Conservation (phyloP, 2,329 filamentous ascomycete species). For the Bipolaris sorokiniana region DNA sequence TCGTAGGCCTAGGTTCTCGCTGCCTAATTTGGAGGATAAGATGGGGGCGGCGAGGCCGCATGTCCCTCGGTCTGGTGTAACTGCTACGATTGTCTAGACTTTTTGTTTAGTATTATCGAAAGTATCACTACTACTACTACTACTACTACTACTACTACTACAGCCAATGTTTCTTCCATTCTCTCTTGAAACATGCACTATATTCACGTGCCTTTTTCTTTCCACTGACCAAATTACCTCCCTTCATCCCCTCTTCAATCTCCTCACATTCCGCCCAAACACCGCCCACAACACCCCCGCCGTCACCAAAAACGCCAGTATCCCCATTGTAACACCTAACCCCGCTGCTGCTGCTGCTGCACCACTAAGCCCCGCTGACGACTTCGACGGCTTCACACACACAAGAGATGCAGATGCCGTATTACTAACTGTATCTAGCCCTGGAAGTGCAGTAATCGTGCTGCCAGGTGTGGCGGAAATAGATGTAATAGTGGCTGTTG, state of each 20-base stretch:
- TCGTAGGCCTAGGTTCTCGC: slow-evolving; percentile 57
- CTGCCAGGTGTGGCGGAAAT: no score
- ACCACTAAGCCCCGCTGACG: no score
- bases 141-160: no score
- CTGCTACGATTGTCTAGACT: slow-evolving; percentile 20
- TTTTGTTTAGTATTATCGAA: not conserved
- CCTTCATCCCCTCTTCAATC: not conserved
- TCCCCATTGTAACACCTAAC: slow-evolving; percentile 5
- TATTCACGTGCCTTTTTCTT: not conserved
- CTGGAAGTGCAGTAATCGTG: no score
- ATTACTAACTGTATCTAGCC: no score
- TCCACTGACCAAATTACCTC: not conserved
- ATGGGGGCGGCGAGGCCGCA: slow-evolving; percentile 10
- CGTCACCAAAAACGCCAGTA: not conserved
- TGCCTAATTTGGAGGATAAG: slow-evolving; percentile 38
- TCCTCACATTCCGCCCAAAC: not conserved
- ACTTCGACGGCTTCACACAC: not conserved
- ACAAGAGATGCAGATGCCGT: not conserved
- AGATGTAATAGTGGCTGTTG: no score
- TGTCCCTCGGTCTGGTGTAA: slow-evolving; percentile 3
- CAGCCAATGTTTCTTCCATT: no score
- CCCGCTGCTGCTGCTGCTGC: not conserved
- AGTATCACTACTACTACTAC: no score
- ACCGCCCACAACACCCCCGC: not conserved
- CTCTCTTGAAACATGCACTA: no score